Conservation (phyloP, 108 stramenopile species). For the Pseudonitzschia multistriata region DNA sequence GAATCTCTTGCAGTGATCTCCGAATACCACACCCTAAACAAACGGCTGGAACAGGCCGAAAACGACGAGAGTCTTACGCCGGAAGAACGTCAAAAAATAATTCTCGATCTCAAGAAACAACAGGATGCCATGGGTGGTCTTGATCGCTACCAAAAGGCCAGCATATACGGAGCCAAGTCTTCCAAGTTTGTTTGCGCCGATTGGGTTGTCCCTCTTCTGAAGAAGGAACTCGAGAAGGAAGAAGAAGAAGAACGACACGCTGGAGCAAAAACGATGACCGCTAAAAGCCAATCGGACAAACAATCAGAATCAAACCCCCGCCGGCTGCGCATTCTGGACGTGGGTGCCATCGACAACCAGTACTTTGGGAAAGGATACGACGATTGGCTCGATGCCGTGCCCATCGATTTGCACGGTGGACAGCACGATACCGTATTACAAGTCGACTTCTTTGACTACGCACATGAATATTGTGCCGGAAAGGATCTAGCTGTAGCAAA, state of each 20-base stretch:
- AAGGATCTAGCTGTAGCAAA: neutral
- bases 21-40: slow-evolving; percentile 15
- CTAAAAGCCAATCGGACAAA: slow-evolving; percentile 1
- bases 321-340: slow-evolving; percentile 11
- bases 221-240: slow-evolving; percentile 1
- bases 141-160: slow-evolving; percentile 19
- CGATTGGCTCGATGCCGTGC: slow-evolving; percentile 19
- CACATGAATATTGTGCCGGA: slow-evolving; percentile 4
- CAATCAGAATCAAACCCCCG: neutral
- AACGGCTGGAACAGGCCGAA: slow-evolving; percentile 18
- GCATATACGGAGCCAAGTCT: slow-evolving; percentile 16
- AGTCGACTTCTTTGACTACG: slow-evolving; percentile 19
- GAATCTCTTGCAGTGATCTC: slow-evolving; percentile 13
- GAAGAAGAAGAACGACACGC: neutral
- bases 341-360: slow-evolving; percentile 19
- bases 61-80: neutral
- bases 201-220: slow-evolving; percentile 17
- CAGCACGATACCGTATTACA: slow-evolving; percentile 14
- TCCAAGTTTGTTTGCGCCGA: slow-evolving; percentile 20
- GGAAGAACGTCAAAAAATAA: neutral
- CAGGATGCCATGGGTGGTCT: slow-evolving; percentile 14
- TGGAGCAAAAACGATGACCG: neutral
- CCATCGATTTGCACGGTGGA: slow-evolving; percentile 16
- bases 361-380: slow-evolving; percentile 4
- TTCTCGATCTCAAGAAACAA: neutral